Evolutionary conservation across 768 basidiomycete species (phyloP).

Genomic region (Coprinellus micaceus): DNA sequence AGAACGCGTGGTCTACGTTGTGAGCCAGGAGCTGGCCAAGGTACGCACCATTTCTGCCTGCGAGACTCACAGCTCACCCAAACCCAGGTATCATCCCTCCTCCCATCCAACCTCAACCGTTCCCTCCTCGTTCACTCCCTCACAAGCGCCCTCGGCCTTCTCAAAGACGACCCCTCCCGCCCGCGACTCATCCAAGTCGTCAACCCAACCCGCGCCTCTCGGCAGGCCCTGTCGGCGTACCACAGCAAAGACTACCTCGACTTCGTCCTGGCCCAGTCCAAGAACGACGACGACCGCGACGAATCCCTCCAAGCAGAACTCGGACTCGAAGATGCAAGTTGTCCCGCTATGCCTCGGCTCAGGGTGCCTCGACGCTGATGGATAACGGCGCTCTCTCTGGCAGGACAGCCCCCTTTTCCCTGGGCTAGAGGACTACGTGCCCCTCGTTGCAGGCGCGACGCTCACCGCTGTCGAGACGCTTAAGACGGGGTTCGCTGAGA

Average conservation of each 20-base stretch:
- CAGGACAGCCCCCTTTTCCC: constrained; percentile 84
- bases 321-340: constrained; percentile 41
- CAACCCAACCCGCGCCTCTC: constrained; percentile 50
- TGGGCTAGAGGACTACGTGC: constrained; percentile 65
- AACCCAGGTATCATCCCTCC: constrained; percentile 40
- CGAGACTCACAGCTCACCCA: background rate
- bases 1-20: background rate
- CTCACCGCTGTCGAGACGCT: constrained; percentile 69
- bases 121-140: constrained; percentile 67
- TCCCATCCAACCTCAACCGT: constrained; percentile 68
- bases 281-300: constrained; percentile 22
- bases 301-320: constrained; percentile 34
- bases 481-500: constrained; percentile 43
- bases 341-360: background rate
- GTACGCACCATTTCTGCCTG: constrained; percentile 22
- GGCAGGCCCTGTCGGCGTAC: constrained; percentile 58
- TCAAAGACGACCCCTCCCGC: constrained; percentile 28
- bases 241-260: constrained; percentile 74
- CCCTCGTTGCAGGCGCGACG: constrained; percentile 71
- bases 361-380: no score
- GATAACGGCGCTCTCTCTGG: constrained; percentile 1
- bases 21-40: constrained; percentile 47
- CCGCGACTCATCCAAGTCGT: constrained; percentile 40
- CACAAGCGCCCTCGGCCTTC: constrained; percentile 48
- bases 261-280: constrained; percentile 34